Evolutionary conservation across 169 alveolate species (phyloP), one percentile per base, ranked within the genome.

Genomic region (Eimeria sp.): DNA sequence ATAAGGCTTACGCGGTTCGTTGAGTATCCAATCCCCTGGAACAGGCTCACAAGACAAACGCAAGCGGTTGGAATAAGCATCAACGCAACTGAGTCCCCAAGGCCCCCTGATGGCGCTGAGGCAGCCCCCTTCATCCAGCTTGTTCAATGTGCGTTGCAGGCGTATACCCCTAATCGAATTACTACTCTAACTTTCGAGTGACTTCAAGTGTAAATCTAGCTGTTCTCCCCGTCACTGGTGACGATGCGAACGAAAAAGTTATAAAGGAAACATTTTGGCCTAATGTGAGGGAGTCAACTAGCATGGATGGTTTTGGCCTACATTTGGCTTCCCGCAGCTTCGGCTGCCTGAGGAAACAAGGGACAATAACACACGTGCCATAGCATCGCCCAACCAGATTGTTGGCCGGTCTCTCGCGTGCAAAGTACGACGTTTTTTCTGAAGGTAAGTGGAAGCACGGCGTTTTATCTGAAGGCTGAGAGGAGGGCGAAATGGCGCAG

Each of bases 1-100:
- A 27, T 16, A 58, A 33, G 23, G 60, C 91, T 83, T 54, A 83
- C 91, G 91, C 56, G 68, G 91, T 33, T 60, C 46, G 71, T 30
- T 60, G 30, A 25, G 77, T 52, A 40, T 58, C 77, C 91, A 49
- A 83, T 40, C 77, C 77, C 58, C 91, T 83, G 76, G 25, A 49
- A 37, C 16, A 83, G 37, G 58, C 56, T 33, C 85, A 43, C 18
- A 40, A 25, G 2, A 74, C 56, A 74, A 40, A 27, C 18, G 82
- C 1, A 72, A 72, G 20, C 10, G 16, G 76, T n/a, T 25, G 46
- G 58, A 13, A 25, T 25, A 78, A 78, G 71, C 87, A 25, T 33
- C 52, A 13, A 49, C 23, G 27, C 20, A n/a, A 1, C 54, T 82
- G 90, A 54, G 30, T 58, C 64, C 14, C 60, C 18, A 49, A 23